These are phyloP conservation scores for Rhizopogon vesiculosus DNA, from an alignment of 768 basidiomycete genomes.

Conservation along the genomic window DNA sequence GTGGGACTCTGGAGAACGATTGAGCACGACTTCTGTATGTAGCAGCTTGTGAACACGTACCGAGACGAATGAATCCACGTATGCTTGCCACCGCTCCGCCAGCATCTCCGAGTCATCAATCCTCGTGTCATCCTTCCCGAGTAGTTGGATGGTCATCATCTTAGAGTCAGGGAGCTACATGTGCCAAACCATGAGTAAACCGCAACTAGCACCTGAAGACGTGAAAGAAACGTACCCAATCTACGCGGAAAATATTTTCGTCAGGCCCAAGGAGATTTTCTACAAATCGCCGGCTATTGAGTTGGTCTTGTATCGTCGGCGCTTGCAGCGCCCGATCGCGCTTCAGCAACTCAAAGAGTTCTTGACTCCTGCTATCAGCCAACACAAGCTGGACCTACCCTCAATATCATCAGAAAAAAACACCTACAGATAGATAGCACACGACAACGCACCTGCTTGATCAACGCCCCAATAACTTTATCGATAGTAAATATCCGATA, in stretches of 20 bases:
- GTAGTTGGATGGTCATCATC: constrained; percentile 66
- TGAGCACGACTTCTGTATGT: neutral
- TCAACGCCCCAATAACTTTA: constrained; percentile 80
- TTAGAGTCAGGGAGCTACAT: constrained; percentile 59
- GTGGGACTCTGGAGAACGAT: constrained; percentile 41
- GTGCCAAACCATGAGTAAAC: no score
- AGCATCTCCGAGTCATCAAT: constrained; percentile 74
- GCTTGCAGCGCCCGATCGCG: constrained; percentile 54
- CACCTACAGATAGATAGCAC: neutral
- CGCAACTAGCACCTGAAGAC: no score
- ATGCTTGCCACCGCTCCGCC: constrained; percentile 74
- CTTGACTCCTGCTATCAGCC: constrained; percentile 66
- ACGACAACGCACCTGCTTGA: constrained; percentile 69
- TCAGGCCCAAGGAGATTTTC: constrained; percentile 72
- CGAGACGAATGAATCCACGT: constrained; percentile 73
- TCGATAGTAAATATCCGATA: constrained; percentile 94
- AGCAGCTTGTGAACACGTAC: constrained; percentile 30
- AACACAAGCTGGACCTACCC: constrained; percentile 60
- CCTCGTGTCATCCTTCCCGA: constrained; percentile 75
- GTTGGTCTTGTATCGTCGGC: constrained; percentile 69
- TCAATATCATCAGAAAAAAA: neutral
- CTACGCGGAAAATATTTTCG: constrained; percentile 74
- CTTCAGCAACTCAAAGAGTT: constrained; percentile 65
- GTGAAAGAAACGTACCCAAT: constrained; percentile 54
- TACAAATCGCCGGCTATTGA: constrained; percentile 58